Evolutionary conservation across 2,329 filamentous ascomycete genomes (phyloP).

Genomic region (Colletotrichum sublineola): DNA sequence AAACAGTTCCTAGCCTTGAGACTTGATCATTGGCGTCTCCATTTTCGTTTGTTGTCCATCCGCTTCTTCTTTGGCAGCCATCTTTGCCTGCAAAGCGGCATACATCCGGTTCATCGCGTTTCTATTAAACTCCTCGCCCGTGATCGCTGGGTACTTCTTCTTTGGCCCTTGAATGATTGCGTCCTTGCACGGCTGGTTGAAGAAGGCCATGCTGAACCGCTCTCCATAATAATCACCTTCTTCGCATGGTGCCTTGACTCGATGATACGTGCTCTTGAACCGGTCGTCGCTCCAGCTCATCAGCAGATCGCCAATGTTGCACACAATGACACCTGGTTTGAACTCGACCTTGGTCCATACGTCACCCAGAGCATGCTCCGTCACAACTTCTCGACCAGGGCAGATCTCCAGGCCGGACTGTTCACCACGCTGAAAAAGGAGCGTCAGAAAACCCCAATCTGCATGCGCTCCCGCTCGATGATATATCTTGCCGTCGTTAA

Average conservation of each 20-base stretch:
- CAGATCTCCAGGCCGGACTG: conserved; percentile 75
- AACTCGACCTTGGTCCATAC: conserved; percentile 74
- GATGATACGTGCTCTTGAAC: conserved; percentile 76
- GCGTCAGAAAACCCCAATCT: conserved; percentile 73
- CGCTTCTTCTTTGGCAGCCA: not conserved
- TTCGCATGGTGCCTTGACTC: conserved; percentile 72
- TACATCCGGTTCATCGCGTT: conserved; percentile 30
- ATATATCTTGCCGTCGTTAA: conserved; percentile 58
- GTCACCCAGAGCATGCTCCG: conserved; percentile 70
- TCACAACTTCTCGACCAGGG: conserved; percentile 71
- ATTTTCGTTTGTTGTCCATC: not conserved
- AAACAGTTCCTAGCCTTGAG: not conserved
- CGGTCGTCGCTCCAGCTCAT: conserved; percentile 78
- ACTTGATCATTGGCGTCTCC: not conserved
- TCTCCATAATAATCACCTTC: conserved; percentile 68
- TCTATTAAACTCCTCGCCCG: conserved; percentile 70
- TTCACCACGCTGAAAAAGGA: conserved; percentile 72
- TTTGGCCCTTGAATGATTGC: conserved; percentile 69
- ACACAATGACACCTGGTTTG: conserved; percentile 67
- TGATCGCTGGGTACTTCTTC: conserved; percentile 73
- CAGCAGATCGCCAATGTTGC: conserved; percentile 75
- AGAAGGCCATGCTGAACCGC: conserved; percentile 75
- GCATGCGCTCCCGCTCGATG: conserved; percentile 73
- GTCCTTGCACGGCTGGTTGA: conserved; percentile 73
- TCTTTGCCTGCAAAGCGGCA: conserved; percentile 18